These are phyloP conservation scores for Wickerhamomyces mucosus DNA, from an alignment of 805 yeast genomes.

Conservation along the genomic window DNA sequence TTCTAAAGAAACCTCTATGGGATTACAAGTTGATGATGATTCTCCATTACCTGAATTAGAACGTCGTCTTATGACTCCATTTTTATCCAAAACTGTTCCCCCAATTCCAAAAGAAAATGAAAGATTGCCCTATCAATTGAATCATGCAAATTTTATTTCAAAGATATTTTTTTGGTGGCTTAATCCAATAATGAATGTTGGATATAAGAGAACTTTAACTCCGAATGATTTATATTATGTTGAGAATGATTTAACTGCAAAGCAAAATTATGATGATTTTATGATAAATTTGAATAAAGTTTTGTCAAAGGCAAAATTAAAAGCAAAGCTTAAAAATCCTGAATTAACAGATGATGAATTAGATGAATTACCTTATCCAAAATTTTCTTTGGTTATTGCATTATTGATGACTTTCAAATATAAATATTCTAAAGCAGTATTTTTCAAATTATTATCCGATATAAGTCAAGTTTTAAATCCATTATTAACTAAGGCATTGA, in stretches of 20 bases:
- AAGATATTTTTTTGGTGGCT: slow-evolving; percentile 59
- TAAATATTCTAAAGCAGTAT: slow-evolving; percentile 31
- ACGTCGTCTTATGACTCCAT: slow-evolving; percentile 24
- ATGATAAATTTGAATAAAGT: slow-evolving; percentile 23
- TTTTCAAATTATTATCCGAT: slow-evolving; percentile 37
- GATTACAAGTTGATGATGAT: not conserved
- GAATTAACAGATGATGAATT: slow-evolving; percentile 30
- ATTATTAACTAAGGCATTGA: slow-evolving; percentile 41
- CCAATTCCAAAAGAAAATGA: slow-evolving; percentile 44
- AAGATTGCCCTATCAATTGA: slow-evolving; percentile 35
- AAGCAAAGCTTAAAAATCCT: slow-evolving; percentile 25
- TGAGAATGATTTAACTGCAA: slow-evolving; percentile 33
- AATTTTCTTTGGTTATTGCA: slow-evolving; percentile 29
- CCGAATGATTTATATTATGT: slow-evolving; percentile 50
- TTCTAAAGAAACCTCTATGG: not conserved
- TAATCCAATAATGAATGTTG: slow-evolving; percentile 48
- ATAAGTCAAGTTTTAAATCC: slow-evolving; percentile 43
- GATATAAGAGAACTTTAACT: slow-evolving; percentile 63
- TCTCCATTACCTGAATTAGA: slow-evolving; percentile 19
- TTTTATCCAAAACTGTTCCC: slow-evolving; percentile 34
- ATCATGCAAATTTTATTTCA: slow-evolving; percentile 29
- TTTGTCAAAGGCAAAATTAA: slow-evolving; percentile 22
- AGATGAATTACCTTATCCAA: slow-evolving; percentile 32
- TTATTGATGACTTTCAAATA: slow-evolving; percentile 40
- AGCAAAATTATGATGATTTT: slow-evolving; percentile 30